Conservation (phyloP, 2,329 filamentous ascomycete genomes). For the Ramichloridium luteum region DNA sequence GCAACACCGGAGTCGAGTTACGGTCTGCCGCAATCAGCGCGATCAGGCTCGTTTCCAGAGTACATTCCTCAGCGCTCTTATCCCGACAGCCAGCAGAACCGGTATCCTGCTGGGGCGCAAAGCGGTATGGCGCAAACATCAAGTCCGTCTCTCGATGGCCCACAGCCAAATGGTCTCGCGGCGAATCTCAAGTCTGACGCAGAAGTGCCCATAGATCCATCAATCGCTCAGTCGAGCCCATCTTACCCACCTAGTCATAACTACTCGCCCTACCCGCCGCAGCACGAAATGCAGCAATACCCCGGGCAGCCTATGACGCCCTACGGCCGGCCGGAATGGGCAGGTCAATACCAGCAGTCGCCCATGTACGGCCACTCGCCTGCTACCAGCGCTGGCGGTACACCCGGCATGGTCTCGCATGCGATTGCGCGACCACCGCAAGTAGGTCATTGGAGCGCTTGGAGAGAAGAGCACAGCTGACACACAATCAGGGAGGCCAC, state of each 20-base stretch:
- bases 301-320: slow-evolving; percentile 50
- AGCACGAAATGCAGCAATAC: slow-evolving; percentile 79
- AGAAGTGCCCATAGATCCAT: slow-evolving; percentile 98
- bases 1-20: slow-evolving; percentile 85
- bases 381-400: slow-evolving; percentile 44
- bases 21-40: slow-evolving; percentile 61
- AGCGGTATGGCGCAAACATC: slow-evolving; percentile 95
- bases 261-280: slow-evolving; percentile 77
- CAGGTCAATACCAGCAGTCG: slow-evolving; percentile 45
- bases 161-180: slow-evolving; percentile 53
- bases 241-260: slow-evolving; percentile 69
- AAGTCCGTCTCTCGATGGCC: slow-evolving; percentile 91
- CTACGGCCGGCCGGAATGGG: slow-evolving; percentile 63
- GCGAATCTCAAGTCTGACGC: slow-evolving; percentile 66
- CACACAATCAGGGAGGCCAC: slow-evolving; percentile 35
- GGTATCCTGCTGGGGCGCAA: slow-evolving; percentile 65
- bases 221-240: slow-evolving; percentile 84
- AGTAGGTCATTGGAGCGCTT: slow-evolving; percentile 36
- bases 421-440: slow-evolving; percentile 47
- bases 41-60: slow-evolving; percentile 75
- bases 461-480: not conserved
- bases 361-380: slow-evolving; percentile 39
- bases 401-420: slow-evolving; percentile 47
- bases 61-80: slow-evolving; percentile 59
- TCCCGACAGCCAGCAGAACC: slow-evolving; percentile 59